Base-by-base conservation (phyloP, 2,329 filamentous ascomycete species). In the Venturia asperata region DNA sequence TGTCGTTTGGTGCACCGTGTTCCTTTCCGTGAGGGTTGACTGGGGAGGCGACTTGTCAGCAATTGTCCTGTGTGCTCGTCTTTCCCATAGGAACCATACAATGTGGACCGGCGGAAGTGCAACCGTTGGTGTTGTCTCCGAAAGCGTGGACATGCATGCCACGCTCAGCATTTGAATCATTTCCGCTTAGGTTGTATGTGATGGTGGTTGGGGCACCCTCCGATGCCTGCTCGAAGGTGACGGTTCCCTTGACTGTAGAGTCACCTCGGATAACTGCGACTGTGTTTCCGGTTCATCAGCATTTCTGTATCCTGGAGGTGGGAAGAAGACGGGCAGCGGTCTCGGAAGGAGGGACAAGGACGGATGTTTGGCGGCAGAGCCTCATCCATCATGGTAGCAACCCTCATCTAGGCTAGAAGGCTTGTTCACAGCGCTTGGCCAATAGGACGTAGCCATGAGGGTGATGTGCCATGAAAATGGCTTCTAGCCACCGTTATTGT, bases 71-170 rank as follows among this genome's bases (percentile, higher is more conserved):
- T 52, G 11, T 27, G 47, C 21, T 21, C 21, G 10, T 60, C 63
- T 49, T 24, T 34, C 27, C 7, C 17, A 1, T 42, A 13, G 49
- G 49, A 39, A 24, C 27, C 49, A 55, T 83, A 96, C 92, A 99
- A 84, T 99, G 94, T 80, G 94, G 93, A 64, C 94, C 94, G 71
- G 94, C 94, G 71, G 90, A 96, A 71, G 93, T 97, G 90, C 94
- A 99, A 79, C 94, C 94, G 82, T 99, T 99, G 85, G 94, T 97
- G 86, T 97, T 97, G 86, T 97, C 94, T 78, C 94, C 94, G 76
- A 96, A 99, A 79, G 94, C 91, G 84, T 99, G 94, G 76, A 99
- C 88, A 85, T 99, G 94, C 85, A 97, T 92, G 80, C 91, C 94
- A 81, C 94, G 93, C 87, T 96, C 86, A 76, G 94, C 92, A 79